A percentile compares a stretch with the other conserved stretches of the same genome.
Evolutionary conservation across 805 yeast species (phyloP).

Genomic region (Kluyveromyces lactis): DNA sequence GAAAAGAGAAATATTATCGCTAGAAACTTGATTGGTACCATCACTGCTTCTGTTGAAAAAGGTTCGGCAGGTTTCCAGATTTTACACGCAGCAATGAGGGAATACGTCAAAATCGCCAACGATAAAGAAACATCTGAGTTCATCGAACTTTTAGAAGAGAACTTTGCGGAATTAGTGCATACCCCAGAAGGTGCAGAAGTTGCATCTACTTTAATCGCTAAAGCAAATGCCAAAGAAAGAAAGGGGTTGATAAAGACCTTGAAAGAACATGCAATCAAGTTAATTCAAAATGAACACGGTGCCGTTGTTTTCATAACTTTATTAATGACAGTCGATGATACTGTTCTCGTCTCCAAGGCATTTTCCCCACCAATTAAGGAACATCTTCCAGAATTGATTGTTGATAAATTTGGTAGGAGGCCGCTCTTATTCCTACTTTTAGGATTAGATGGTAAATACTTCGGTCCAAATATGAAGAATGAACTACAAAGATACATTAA

Average conservation of each 20-base stretch:
- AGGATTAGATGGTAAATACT: slow-evolving; percentile 75
- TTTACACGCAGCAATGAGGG: slow-evolving; percentile 92
- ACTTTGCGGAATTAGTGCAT: slow-evolving; percentile 89
- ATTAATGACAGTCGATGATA: slow-evolving; percentile 87
- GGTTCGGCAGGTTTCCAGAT: slow-evolving; percentile 96
- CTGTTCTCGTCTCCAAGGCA: slow-evolving; percentile 70
- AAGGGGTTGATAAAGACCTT: slow-evolving; percentile 64
- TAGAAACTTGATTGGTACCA: slow-evolving; percentile 70
- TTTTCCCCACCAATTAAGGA: slow-evolving; percentile 44
- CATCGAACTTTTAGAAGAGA: slow-evolving; percentile 76
- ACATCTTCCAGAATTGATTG: slow-evolving; percentile 46
- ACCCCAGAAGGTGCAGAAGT: slow-evolving; percentile 93
- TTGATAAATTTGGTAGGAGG: slow-evolving; percentile 76
- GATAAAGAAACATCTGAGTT: slow-evolving; percentile 65
- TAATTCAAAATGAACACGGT: slow-evolving; percentile 82
- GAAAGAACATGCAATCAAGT: slow-evolving; percentile 65
- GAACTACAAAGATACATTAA: slow-evolving; percentile 54
- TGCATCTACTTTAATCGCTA: slow-evolving; percentile 71
- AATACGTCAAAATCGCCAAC: slow-evolving; percentile 66
- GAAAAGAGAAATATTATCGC: slow-evolving; percentile 75
- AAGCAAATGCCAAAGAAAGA: slow-evolving; percentile 88
- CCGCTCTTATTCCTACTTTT: slow-evolving; percentile 75
- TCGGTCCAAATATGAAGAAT: slow-evolving; percentile 60
- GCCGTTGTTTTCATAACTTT: slow-evolving; percentile 69
- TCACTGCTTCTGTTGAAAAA: slow-evolving; percentile 84